phyloP scores from a whole-genome alignment of 345 rosid genomes.

The Pistacia atlantica region DNA sequence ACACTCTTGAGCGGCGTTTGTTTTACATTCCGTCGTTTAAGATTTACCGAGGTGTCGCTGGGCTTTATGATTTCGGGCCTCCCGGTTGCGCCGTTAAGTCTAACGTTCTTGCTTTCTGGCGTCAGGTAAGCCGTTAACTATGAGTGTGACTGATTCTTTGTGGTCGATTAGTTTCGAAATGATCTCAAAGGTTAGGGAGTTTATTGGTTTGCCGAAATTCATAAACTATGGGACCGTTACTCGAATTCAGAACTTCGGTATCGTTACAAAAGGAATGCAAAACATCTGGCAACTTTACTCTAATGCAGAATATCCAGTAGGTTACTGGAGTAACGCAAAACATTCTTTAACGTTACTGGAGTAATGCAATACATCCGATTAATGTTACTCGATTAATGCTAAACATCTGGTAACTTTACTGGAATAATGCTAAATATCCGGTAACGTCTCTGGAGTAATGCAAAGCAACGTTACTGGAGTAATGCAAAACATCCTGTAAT shows the following conservation, averaged over 20 bases:
- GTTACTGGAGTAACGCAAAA: neutral
- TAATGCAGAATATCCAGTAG: too few species aligned
- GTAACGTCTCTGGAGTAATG: too few species aligned
- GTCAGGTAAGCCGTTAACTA: slow-evolving; percentile 57
- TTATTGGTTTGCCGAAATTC: too few species aligned
- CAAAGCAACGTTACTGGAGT: too few species aligned
- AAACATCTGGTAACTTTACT: too few species aligned
- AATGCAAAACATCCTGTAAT: neutral
- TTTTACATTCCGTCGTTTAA: slow-evolving; percentile 84
- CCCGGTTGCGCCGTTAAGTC: slow-evolving; percentile 91
- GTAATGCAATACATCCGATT: too few species aligned
- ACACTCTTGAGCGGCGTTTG: slow-evolving; percentile 81
- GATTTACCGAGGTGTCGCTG: slow-evolving; percentile 93
- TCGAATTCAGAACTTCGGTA: too few species aligned
- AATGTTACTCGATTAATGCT: too few species aligned
- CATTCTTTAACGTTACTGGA: neutral
- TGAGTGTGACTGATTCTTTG: neutral
- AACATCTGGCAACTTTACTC: too few species aligned
- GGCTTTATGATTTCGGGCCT: slow-evolving; percentile 89
- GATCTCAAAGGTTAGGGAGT: neutral
- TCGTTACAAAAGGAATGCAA: too few species aligned
- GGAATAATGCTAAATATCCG: too few species aligned
- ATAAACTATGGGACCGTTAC: too few species aligned
- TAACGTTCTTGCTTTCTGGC: slow-evolving; percentile 89
- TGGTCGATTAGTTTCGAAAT: neutral